Evolutionary conservation across 208 protist genomes (phyloP), one percentile per base, ranked within the genome.

Genomic region (Leishmania tarentolae): DNA sequence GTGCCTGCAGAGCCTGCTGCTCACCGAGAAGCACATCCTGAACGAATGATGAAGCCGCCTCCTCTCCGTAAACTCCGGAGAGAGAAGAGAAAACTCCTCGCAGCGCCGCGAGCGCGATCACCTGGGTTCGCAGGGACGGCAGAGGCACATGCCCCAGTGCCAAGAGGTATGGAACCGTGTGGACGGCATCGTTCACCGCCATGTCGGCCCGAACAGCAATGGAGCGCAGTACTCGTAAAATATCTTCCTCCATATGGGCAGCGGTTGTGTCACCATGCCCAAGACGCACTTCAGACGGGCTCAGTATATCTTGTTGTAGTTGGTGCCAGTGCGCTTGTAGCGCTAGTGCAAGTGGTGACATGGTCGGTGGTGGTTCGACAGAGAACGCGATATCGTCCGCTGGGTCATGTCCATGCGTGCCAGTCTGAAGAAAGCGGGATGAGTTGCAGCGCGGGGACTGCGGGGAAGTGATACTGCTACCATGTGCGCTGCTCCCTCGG

Each of bases 61-160:
- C 86, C 3, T 40, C 31, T 24, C 88, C 88, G 76, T 83, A 87
- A 15, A 86, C 72, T 9, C 69, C 37, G 19, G 83, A 53, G n/a
- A 94, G 79, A 31, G 80, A 83, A 1, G 82, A 75, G 56, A 89
- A 75, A 44, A 87, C 80, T 0, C 85, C 92, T 8, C 84, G 82
- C 79, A 95, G 83, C 6, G 90, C 92, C 15, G 76, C 87, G n/a
- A 93, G 79, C 15, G 92, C 89, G 35, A 91, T 86, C 31, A 76
- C 78, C 80, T 95, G 92, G 35, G 92, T 95, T 40, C 82, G 80
- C 65, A 83, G 78, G 52, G 88, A 89, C n/a, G 92, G 92, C 44
- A 92, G 79, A 13, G 92, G 87, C 3, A 87, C 83, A 24, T 91
- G 86, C 15, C 87, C 90, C 52, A 95, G 90, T n/a, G 92, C 92